Evolutionary conservation across 371 early-diverging fungal genomes (phyloP).

Genomic region (Actinomortierella wolfii): DNA sequence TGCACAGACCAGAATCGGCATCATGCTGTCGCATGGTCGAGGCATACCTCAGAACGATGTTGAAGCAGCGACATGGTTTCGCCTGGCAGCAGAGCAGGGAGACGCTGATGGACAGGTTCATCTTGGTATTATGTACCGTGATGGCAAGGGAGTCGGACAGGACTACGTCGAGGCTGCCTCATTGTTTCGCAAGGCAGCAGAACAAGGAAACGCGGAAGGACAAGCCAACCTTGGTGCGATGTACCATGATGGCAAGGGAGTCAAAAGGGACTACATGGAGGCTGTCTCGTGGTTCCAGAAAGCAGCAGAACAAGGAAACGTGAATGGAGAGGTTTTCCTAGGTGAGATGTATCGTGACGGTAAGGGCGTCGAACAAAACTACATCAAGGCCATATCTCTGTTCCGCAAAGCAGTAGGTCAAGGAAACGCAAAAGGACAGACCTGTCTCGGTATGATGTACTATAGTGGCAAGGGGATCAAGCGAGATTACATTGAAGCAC

Average conservation of each 20-base stretch:
- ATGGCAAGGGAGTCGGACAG: conserved; percentile 75
- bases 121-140: conserved; percentile 80
- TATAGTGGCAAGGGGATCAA: conserved; percentile 82
- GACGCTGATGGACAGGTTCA: conserved; percentile 82
- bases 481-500: conserved; percentile 64
- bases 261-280: conserved; percentile 59
- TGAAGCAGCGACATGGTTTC: conserved; percentile 76
- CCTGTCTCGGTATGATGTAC: conserved; percentile 83
- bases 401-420: conserved; percentile 75
- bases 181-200: conserved; percentile 76
- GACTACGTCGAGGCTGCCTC: too few species aligned
- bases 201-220: conserved; percentile 57
- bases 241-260: conserved; percentile 86
- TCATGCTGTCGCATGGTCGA: conserved; percentile 84
- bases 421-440: conserved; percentile 77
- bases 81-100: conserved; percentile 70
- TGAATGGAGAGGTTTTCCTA: conserved; percentile 79
- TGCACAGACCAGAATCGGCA: conserved; percentile 82
- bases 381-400: conserved; percentile 75
- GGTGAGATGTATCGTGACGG: conserved; percentile 88
- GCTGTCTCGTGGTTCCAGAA: conserved; percentile 72
- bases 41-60: conserved; percentile 67
- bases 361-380: conserved; percentile 71
- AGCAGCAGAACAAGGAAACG: conserved; percentile 77
- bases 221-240: too few species aligned